Conservation (phyloP, 2,329 filamentous ascomycete species). For the Sordariomycetes sp. region DNA sequence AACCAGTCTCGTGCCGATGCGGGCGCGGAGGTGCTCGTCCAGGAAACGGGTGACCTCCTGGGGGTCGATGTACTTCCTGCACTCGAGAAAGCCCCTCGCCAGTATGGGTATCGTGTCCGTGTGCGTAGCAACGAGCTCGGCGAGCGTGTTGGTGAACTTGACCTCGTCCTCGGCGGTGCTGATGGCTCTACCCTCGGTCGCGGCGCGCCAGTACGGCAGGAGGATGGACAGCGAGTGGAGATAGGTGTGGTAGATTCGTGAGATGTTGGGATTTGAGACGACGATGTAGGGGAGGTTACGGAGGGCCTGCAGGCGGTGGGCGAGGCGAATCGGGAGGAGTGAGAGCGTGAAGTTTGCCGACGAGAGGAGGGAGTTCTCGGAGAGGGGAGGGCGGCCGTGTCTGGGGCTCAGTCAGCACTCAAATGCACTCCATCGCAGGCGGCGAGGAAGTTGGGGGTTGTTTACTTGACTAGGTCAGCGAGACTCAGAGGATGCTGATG, state of each 20-base stretch:
- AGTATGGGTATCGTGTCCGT: slow-evolving; percentile 89
- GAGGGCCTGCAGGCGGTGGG: slow-evolving; percentile 86
- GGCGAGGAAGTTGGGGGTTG: slow-evolving; percentile 1
- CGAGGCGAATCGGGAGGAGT: slow-evolving; percentile 83
- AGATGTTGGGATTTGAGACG: slow-evolving; percentile 93
- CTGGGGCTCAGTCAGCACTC: slow-evolving; percentile 21
- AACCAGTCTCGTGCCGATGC: slow-evolving; percentile 88
- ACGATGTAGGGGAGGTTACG: slow-evolving; percentile 95
- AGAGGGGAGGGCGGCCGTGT: slow-evolving; percentile 76
- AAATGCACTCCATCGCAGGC: slow-evolving; percentile 1
- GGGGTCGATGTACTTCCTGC: slow-evolving; percentile 77
- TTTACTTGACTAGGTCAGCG: slow-evolving; percentile 76
- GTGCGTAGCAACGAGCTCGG: slow-evolving; percentile 92
- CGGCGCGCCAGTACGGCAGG: slow-evolving; percentile 64
- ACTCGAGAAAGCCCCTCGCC: slow-evolving; percentile 87
- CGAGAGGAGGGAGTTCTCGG: slow-evolving; percentile 67
- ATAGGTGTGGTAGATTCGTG: slow-evolving; percentile 93
- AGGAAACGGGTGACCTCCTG: slow-evolving; percentile 82
- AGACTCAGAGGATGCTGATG: slow-evolving; percentile 76
- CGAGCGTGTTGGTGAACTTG: slow-evolving; percentile 83
- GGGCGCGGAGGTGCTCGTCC: slow-evolving; percentile 84
- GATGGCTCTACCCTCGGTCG: slow-evolving; percentile 22
- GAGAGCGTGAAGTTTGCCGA: slow-evolving; percentile 95
- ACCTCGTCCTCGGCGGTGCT: slow-evolving; percentile 75
- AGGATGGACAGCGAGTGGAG: slow-evolving; percentile 86